Conservation (phyloP, 495 filamentous ascomycete genomes). For the Aeminium ludgeri region DNA sequence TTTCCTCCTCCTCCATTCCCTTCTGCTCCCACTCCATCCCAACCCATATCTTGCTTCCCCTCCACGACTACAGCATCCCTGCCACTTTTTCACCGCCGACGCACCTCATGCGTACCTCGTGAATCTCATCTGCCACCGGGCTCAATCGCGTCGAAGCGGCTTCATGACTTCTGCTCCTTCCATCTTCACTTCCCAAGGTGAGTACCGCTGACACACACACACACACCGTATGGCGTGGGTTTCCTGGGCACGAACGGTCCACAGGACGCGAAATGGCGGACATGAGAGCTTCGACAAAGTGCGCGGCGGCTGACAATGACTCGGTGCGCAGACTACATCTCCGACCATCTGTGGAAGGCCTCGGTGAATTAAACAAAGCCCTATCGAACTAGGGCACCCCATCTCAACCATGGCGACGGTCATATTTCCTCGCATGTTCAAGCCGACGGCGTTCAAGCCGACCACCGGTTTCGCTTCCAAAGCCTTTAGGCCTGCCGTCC, state of each 20-base stretch:
- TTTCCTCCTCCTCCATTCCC: too few relatives aligned
- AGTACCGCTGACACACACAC: not conserved
- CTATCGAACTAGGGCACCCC: slow-evolving; percentile 11
- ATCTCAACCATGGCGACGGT: slow-evolving; percentile 28
- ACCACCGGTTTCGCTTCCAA: slow-evolving; percentile 35
- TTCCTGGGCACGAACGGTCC: not conserved
- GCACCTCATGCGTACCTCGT: too few relatives aligned
- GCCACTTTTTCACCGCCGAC: too few relatives aligned
- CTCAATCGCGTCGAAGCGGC: not conserved
- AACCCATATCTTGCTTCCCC: too few relatives aligned
- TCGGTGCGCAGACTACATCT: slow-evolving; percentile 8
- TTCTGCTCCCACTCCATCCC: too few relatives aligned
- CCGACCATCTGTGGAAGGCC: slow-evolving; percentile 98
- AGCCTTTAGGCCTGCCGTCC: slow-evolving; percentile 33
- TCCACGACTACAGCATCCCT: too few relatives aligned
- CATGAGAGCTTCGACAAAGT: slow-evolving; percentile 1
- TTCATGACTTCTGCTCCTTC: slow-evolving; percentile 15
- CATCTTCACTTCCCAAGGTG: slow-evolving; percentile 53
- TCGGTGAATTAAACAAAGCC: slow-evolving; percentile 46
- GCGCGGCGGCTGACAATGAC: not conserved
- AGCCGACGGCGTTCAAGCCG: slow-evolving; percentile 36
- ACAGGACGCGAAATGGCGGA: not conserved
- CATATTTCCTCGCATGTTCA: slow-evolving; percentile 46
- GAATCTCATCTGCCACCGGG: not conserved
- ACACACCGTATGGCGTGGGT: not conserved